These are phyloP conservation scores for Austroboletus niveus DNA, from an alignment of 1,284 basidiomycete species.

Conservation along the genomic window DNA sequence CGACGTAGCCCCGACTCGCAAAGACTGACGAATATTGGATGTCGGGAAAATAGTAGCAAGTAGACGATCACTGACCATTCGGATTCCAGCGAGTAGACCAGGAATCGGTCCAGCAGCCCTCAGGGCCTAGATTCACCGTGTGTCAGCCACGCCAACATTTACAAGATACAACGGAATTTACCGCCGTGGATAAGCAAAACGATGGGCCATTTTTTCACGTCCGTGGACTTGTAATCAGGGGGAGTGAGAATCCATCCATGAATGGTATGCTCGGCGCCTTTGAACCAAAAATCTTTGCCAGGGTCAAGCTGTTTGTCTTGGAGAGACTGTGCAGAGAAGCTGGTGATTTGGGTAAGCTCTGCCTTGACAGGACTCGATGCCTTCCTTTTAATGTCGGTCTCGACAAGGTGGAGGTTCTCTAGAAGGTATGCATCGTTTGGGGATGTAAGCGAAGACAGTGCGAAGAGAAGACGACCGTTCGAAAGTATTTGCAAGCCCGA, in stretches of 20 bases:
- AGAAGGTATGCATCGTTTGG: conserved; percentile 76
- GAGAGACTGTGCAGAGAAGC: conserved; percentile 58
- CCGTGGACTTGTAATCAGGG: conserved; percentile 62
- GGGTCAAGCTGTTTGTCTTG: conserved; percentile 52
- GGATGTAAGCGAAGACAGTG: conserved; percentile 63
- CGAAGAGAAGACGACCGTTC: conserved; percentile 63
- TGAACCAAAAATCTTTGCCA: conserved; percentile 85
- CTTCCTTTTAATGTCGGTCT: conserved; percentile 38
- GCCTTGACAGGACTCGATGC: conserved; percentile 29
- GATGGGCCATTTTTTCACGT: conserved; percentile 74
- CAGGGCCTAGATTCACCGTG: conserved; percentile 49
- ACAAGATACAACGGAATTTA: conserved; percentile 8
- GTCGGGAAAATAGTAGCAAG: neutral
- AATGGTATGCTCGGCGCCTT: conserved; percentile 70
- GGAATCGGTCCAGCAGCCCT: conserved; percentile 78
- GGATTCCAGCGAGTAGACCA: conserved; percentile 91
- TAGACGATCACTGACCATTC: conserved; percentile 49
- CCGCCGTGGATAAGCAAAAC: conserved; percentile 77
- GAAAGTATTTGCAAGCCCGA: conserved; percentile 60
- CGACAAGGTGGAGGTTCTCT: conserved; percentile 42
- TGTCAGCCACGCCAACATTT: neutral
- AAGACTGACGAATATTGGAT: conserved; percentile 48
- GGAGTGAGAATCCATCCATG: conserved; percentile 86
- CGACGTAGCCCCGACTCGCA: conserved; percentile 82
- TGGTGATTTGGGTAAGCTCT: conserved; percentile 53